Percentiles rank a stretch among this genome's conserved stretches.
Evolutionary conservation across 1,284 basidiomycete genomes (phyloP).

Genomic region (Tilletia walkeri): DNA sequence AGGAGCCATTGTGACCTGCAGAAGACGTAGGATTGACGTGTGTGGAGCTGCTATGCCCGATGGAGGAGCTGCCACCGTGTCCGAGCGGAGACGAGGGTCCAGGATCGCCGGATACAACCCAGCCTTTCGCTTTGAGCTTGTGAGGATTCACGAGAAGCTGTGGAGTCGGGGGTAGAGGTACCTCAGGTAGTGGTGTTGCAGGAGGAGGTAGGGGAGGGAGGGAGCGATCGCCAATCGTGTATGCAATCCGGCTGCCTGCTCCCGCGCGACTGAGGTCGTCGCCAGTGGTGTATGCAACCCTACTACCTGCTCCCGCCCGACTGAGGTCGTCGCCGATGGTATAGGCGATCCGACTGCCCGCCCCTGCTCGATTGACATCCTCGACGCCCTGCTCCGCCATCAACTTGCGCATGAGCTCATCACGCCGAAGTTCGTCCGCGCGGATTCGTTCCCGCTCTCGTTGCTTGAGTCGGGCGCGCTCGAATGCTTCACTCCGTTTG

Average conservation of each 20-base stretch:
- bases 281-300: background rate
- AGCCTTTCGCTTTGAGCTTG: conserved; percentile 11
- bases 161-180: background rate
- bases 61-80: background rate
- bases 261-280: background rate
- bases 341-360: background rate
- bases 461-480: conserved; percentile 10
- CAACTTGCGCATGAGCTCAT: conserved; percentile 16
- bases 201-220: background rate
- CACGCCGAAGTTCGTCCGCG: background rate
- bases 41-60: background rate
- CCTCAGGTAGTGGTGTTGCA: background rate
- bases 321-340: background rate
- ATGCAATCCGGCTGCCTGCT: background rate
- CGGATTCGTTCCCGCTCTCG: conserved; percentile 9
- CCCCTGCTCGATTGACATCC: background rate
- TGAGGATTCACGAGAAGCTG: background rate
- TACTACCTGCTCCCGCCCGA: background rate
- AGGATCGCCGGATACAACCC: conserved; percentile 4
- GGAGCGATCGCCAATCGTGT: background rate
- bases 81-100: background rate
- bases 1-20: background rate
- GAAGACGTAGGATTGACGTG: background rate
- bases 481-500: conserved; percentile 7
- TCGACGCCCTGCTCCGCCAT: conserved; percentile 8